Conservation (phyloP, 768 basidiomycete genomes). For the Agrocybe chaxingu region DNA sequence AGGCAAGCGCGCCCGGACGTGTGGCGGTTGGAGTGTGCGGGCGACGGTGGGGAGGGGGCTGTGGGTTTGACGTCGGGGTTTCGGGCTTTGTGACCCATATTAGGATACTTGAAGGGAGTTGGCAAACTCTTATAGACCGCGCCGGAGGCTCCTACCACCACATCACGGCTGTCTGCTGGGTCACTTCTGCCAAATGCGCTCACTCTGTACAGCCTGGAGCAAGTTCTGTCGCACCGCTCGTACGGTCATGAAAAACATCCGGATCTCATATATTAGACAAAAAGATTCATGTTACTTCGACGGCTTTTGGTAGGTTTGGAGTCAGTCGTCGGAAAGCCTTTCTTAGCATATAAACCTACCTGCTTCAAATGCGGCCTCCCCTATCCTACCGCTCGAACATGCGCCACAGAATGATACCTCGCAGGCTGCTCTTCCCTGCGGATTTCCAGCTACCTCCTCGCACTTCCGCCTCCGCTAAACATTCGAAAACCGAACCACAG, state of each 20-base stretch:
- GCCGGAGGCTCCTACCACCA: constrained; percentile 13
- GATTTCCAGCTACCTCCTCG: constrained; percentile 30
- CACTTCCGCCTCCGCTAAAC: constrained; percentile 19
- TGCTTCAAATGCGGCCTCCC: constrained; percentile 28
- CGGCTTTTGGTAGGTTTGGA: constrained; percentile 24
- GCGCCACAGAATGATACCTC: constrained; percentile 33
- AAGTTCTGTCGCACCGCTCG: constrained; percentile 36
- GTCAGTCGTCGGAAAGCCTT: constrained; percentile 19
- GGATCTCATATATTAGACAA: constrained; percentile 42
- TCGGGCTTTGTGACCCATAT: constrained; percentile 23
- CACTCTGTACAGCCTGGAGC: constrained; percentile 36
- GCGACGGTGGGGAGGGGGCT: constrained; percentile 6
- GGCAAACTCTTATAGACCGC: constrained; percentile 18
- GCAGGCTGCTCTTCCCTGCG: constrained; percentile 33
- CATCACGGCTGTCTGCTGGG: constrained; percentile 30
- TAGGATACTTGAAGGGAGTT: constrained; percentile 34
- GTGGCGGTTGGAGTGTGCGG: background rate
- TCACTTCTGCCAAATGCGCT: constrained; percentile 44
- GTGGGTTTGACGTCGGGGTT: constrained; percentile 22
- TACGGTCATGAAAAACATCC: constrained; percentile 45
- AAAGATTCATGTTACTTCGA: constrained; percentile 18
- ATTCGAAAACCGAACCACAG: constrained; percentile 20
- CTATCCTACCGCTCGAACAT: constrained; percentile 34
- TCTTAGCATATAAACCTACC: constrained; percentile 24
- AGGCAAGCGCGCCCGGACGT: too few species aligned